These are phyloP conservation scores for Juglanconis oblonga DNA, from an alignment of 2,329 filamentous ascomycete species.

Conservation along the genomic window DNA sequence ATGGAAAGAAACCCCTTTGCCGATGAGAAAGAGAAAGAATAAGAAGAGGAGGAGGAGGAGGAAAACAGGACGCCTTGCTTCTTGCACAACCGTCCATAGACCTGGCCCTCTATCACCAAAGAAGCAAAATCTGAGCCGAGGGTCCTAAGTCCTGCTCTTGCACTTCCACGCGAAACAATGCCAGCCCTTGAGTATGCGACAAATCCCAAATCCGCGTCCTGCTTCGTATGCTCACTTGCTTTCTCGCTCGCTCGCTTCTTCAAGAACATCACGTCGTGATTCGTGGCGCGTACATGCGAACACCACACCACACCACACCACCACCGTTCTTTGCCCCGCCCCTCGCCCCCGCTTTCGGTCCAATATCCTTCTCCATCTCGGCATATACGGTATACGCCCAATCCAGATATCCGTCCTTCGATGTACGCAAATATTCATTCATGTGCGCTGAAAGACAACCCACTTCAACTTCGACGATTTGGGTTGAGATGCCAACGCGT, in stretches of 20 bases:
- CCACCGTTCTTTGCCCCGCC: no score
- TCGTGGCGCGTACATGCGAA: neutral
- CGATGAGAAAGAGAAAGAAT: neutral
- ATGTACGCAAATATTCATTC: neutral
- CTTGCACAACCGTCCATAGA: neutral
- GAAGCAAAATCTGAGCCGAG: neutral
- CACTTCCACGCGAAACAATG: neutral
- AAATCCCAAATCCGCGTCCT: neutral
- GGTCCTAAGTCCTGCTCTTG: neutral
- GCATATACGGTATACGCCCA: neutral
- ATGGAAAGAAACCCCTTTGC: neutral
- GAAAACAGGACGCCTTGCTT: neutral
- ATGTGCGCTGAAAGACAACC: neutral
- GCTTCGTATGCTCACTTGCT: neutral
- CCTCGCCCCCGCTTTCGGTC: neutral
- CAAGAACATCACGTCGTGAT: neutral
- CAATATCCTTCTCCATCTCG: neutral
- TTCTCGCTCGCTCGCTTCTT: neutral
- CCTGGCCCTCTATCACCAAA: neutral
- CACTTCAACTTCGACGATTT: neutral
- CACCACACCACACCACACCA: no score
- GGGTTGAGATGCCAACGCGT: neutral
- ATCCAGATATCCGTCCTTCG: neutral
- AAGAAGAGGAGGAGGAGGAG: neutral
- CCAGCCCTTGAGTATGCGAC: neutral